Conservation (phyloP, 371 early-diverging fungal species). For the Rhizopus stolonifer region DNA sequence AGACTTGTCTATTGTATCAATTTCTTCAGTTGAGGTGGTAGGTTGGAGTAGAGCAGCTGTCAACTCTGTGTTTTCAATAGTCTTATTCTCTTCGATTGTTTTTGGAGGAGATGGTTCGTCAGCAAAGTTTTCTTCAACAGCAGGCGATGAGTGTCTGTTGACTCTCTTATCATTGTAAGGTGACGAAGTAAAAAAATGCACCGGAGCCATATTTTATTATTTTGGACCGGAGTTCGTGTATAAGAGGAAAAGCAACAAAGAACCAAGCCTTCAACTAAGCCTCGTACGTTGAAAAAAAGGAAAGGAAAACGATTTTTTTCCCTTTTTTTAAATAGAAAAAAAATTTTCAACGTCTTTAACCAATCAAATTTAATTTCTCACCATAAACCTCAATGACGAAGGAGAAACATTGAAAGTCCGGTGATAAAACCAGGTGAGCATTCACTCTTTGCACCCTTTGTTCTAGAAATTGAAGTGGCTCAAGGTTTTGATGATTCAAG, state of each 20-base stretch:
- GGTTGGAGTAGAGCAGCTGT: background rate
- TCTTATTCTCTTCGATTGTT: background rate
- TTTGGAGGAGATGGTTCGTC: constrained; percentile 18
- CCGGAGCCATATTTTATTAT: constrained; percentile 35
- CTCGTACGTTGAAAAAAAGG: constrained; percentile 11
- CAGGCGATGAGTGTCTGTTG: constrained; percentile 5
- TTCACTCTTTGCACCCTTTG: too few species aligned
- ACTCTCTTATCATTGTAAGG: constrained; percentile 8
- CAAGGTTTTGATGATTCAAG: too few species aligned
- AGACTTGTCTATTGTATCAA: background rate
- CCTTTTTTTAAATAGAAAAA: background rate
- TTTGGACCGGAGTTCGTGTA: constrained; percentile 33
- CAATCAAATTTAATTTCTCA: background rate
- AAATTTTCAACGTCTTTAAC: constrained; percentile 4
- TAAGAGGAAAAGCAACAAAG: constrained; percentile 33
- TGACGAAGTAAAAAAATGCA: constrained; percentile 37
- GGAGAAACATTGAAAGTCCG: too few species aligned
- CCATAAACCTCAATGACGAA: background rate
- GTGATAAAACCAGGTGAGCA: too few species aligned
- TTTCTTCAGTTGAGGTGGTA: background rate
- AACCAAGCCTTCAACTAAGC: constrained; percentile 42
- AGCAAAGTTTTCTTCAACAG: constrained; percentile 9
- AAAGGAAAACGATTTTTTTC: background rate
- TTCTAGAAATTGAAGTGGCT: too few species aligned
- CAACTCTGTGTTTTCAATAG: background rate